Evolutionary conservation across 2,329 filamentous ascomycete genomes (phyloP), one percentile per base, ranked within the genome.

Genomic region (Lecanosticta acicola): DNA sequence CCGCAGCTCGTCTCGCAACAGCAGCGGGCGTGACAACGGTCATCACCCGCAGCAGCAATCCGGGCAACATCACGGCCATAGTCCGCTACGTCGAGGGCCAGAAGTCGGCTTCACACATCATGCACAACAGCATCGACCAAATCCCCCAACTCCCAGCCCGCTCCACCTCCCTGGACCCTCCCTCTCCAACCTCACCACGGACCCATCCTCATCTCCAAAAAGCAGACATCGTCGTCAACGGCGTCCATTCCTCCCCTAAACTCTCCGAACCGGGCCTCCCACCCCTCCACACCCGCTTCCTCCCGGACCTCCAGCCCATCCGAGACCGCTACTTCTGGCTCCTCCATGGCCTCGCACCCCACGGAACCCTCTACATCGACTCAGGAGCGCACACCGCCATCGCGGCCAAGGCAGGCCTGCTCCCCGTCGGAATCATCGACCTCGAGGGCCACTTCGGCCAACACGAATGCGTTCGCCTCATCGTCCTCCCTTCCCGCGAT

Each of bases 321-420:
- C 83, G 88, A 46, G 93, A 96, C 65, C 84, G 91, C 51, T 89
- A 93, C 64, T 97, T 98, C 75, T 98, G 93, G 93, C 83, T 98
- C 39, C 77, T 97, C 0, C 88, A 98, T 68, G 93, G 91, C 8
- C 80, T 96, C 9, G 83, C 84, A 18, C 88, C 93, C 0, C 90
- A 94, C 60, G 93, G 93, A 11, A 94, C 85, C 2, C 65, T 98
- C 19, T 97, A 87, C 70, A 94, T 98, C 58, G 93, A 98, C 71
- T 72, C 80, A n/a, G 93, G 93, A 34, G 91, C 91, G 3, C 83
- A 89, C 68, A 74, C 77, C 26, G 93, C 91, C 1, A 76, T 97
- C 2, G 71, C 81, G 13, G 81, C 83, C 62, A 94, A 94, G 70
- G 89, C 90, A 0, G 87, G 89, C 3, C 78, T 98, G 1, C 78